Evolutionary conservation across 2,329 filamentous ascomycete genomes (phyloP).

Genomic region (Monosporascus sp.): DNA sequence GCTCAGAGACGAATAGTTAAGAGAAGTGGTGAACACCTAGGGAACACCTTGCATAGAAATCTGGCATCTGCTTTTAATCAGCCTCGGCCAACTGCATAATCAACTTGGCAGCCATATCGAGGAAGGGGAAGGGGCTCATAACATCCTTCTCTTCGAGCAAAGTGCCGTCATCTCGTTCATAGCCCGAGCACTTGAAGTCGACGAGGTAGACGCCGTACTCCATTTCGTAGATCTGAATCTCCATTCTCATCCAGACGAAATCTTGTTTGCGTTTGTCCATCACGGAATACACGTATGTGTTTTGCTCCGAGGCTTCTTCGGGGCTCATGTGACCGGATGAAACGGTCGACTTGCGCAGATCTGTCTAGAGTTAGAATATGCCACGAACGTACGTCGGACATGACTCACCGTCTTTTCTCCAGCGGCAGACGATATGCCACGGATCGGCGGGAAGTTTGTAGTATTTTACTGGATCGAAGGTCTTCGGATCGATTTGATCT

Average conservation of each 20-base stretch:
- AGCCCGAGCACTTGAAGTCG: conserved; percentile 97
- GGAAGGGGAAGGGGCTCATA: conserved; percentile 89
- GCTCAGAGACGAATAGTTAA: neutral
- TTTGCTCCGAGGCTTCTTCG: conserved; percentile 35
- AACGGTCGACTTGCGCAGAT: conserved; percentile 32
- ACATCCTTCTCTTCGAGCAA: conserved; percentile 88
- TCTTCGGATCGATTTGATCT: conserved; percentile 27
- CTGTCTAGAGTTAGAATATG: conserved; percentile 36
- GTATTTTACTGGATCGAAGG: conserved; percentile 51
- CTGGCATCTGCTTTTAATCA: conserved; percentile 39
- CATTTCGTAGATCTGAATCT: conserved; percentile 94
- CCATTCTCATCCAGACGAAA: conserved; percentile 87
- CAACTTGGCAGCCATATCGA: conserved; percentile 86
- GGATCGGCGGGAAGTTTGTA: conserved; percentile 90
- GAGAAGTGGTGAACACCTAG: neutral
- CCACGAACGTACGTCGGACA: conserved; percentile 33
- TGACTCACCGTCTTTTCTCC: conserved; percentile 75
- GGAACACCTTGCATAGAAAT: neutral
- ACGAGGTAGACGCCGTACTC: conserved; percentile 91
- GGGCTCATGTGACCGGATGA: conserved; percentile 22
- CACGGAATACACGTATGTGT: conserved; percentile 36
- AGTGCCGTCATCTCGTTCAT: conserved; percentile 74
- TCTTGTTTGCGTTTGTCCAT: conserved; percentile 48
- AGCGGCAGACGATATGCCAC: conserved; percentile 89
- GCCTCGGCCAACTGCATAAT: conserved; percentile 91